Base-by-base conservation (phyloP, 208 protist genomes). In the Leishmania lainsoni region DNA sequence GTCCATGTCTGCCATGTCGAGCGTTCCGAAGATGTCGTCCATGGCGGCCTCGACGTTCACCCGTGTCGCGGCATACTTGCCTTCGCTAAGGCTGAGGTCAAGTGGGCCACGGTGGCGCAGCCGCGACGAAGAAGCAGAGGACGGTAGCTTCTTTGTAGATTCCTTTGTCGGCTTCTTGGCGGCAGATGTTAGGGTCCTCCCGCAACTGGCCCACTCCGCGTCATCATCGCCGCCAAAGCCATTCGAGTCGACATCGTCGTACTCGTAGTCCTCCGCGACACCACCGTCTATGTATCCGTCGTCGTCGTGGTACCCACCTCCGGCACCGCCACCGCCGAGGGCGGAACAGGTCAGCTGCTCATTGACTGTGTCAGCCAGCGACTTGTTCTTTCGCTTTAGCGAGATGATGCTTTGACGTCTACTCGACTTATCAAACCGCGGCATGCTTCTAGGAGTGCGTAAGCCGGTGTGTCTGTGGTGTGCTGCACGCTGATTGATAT, bases 1-100 rank as follows among this genome's bases (percentile, higher is more conserved):
- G n/a, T 96, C 92, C 63, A 94, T 86, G 35, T 95, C 90, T 17
- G 81, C 86, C 91, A 94, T 93, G 75, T 97, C 92, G 10, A 97
- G 86, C 9, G 84, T 86, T 16, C 91, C 90, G 68, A 97, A 97
- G 61, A 97, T 83, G 71, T 94, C 91, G 59, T 95, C 91, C 83
- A 93, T 92, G 5, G 86, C 83, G 1, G 89, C 86, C 76, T 94
- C 90, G 2, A 94, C 89, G 69, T 83, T 83, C 5, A 93, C 85
- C 0, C 92, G 86, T 17, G 81, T 86, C 16, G 94, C 91, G 39
- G 90, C 90, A 78, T 96, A 95, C 52, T 88, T 86, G 26, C 91
- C 91, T 54, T 89, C 78, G 39, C 89, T 91, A 8, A 95, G 83
- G 5, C 87, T 89, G 3, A 76, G 66, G 56, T 97, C 92, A 22